Base-by-base conservation (phyloP, 768 basidiomycete species). In the Xanthoconium stramineum region DNA sequence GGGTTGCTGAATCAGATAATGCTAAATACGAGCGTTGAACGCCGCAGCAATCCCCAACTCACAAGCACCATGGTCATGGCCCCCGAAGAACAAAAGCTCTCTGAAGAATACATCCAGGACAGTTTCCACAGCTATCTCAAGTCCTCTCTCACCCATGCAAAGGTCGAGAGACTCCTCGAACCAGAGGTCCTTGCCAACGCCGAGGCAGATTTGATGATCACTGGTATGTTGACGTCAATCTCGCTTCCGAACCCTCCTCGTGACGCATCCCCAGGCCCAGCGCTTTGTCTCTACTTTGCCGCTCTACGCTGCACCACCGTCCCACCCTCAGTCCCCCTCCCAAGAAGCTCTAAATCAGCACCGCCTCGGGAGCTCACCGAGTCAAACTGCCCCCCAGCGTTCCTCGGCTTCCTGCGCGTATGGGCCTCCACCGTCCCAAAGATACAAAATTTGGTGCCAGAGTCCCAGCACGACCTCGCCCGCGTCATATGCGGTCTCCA, bases 191-290 rank as follows among this genome's bases (percentile, higher is more conserved):
- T 94, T 6, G 86, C 85, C 36, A 86, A 84, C 44, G 92, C 89
- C 12, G 88, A 91, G 72, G 82, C 78, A 0, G 91, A 94, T 76
- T 71, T 94, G 32, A 93, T 93, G 90, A 87, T 94, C 56, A 85
- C 88, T 66, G 91, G 91, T 84, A 48, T 58, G 80, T 29, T 14
- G 38, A 47, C 7, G 38, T n/a, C 30, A 19, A 17, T 7, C 50
- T 50, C 37, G 14, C 33, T 19, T 45, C 15, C 20, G 7, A 50
- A 45, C 33, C 10, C 54, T 24, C 10, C 24, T 40, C 49, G 15
- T 50, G 13, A 24, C 38, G 17, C 30, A 15, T 17, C 14, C 20
- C 50, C 14, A 85, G 90, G 90, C 0, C 91, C 91, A 14, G 89
- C 91, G 0, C 75, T 94, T 14, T 90, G 88, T 58, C 78, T 94